Conservation (phyloP, 495 filamentous ascomycete species). For the Tuber indicum region DNA sequence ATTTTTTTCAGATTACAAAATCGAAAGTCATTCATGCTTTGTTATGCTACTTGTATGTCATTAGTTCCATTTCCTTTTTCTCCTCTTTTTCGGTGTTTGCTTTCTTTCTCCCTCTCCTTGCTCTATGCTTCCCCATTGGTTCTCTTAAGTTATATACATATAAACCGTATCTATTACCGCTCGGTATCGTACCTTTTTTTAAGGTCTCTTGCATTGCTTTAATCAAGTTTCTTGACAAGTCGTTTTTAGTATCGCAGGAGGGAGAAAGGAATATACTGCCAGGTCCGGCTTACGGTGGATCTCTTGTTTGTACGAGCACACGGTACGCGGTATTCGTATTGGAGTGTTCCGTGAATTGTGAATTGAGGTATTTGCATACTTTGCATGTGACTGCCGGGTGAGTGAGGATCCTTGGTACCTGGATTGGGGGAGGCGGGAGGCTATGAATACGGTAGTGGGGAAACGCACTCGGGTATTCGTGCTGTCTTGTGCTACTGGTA, state of each 20-base stretch:
- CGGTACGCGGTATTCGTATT: background rate
- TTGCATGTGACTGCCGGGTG: background rate
- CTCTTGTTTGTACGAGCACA: background rate
- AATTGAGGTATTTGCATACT: background rate
- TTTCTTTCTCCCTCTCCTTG: background rate
- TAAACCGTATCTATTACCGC: conserved; percentile 8
- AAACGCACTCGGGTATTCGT: background rate
- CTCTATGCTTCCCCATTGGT: background rate
- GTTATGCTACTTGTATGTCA: background rate
- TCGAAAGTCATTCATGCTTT: background rate
- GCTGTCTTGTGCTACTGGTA: background rate
- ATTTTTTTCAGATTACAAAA: background rate
- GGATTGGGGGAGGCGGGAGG: background rate
- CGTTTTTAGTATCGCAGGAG: background rate
- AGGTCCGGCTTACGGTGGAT: background rate
- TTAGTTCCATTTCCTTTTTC: background rate
- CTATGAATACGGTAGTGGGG: background rate
- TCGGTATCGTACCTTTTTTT: conserved; percentile 5
- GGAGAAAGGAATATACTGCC: background rate
- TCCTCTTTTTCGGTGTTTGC: background rate
- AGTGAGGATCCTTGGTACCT: background rate
- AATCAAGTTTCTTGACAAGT: background rate
- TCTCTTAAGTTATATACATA: conserved; percentile 1
- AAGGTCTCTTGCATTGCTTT: background rate
- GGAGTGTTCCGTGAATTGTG: conserved; percentile 3